Conservation (phyloP, 2,329 filamentous ascomycete species). For the Aulographum hederae region DNA sequence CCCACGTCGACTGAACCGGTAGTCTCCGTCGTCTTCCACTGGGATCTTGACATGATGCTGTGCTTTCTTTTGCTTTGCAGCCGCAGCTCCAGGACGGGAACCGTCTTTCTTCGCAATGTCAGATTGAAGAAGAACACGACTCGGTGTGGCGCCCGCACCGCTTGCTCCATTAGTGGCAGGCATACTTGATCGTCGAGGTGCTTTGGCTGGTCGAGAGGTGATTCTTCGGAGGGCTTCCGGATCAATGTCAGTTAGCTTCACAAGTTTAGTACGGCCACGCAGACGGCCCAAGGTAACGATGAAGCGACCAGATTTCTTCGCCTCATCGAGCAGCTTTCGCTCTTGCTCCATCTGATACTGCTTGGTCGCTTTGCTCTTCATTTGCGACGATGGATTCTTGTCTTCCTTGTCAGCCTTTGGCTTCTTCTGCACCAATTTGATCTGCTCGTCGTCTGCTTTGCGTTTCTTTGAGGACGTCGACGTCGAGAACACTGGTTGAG, state of each 20-base stretch:
- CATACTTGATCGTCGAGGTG: constrained; percentile 10
- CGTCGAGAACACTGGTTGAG: background rate
- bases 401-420: constrained; percentile 10
- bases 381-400: constrained; percentile 7
- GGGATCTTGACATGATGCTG: constrained; percentile 16
- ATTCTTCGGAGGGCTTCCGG: constrained; percentile 15
- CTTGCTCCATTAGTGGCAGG: no score
- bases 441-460: constrained; percentile 11
- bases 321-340: constrained; percentile 22
- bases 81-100: constrained; percentile 6
- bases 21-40: constrained; percentile 22
- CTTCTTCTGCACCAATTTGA: constrained; percentile 10
- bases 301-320: constrained; percentile 23
- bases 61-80: constrained; percentile 12
- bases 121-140: constrained; percentile 16
- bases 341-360: constrained; percentile 30
- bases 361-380: constrained; percentile 22
- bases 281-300: constrained; percentile 27
- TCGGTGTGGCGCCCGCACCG: no score
- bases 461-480: constrained; percentile 16
- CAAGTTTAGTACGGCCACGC: constrained; percentile 24
- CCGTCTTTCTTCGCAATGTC: constrained; percentile 12
- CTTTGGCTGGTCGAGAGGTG: constrained; percentile 10
- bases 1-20: constrained; percentile 12
- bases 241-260: constrained; percentile 21